phyloP scores from a whole-genome alignment of 2,329 filamentous ascomycete species.

The Fusarium decemcellulare region DNA sequence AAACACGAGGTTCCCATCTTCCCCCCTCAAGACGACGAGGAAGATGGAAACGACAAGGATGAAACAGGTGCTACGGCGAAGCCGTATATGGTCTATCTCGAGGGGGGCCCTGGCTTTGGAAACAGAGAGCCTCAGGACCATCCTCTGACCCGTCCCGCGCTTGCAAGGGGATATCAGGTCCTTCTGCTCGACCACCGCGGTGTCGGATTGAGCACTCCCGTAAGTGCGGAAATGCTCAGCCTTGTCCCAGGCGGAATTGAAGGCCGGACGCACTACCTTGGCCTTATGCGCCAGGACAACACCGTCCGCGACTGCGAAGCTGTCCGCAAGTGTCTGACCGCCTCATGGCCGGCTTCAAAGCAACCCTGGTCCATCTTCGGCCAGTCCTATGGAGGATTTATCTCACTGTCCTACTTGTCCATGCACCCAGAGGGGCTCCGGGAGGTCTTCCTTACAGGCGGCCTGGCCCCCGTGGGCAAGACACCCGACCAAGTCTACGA shows the following conservation, averaged over 20 bases:
- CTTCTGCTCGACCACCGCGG: constrained; percentile 93
- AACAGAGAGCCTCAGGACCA: constrained; percentile 82
- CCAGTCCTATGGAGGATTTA: constrained; percentile 94
- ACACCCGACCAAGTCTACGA: constrained; percentile 82
- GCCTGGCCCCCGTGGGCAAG: constrained; percentile 82
- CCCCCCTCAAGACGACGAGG: constrained; percentile 52
- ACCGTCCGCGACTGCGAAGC: constrained; percentile 93
- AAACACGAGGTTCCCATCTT: constrained; percentile 75
- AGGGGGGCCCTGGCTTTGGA: constrained; percentile 88
- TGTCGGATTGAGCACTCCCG: constrained; percentile 86
- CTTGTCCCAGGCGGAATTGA: constrained; percentile 68
- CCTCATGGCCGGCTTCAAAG: constrained; percentile 76
- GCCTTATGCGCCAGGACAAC: constrained; percentile 88
- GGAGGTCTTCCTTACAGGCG: constrained; percentile 89
- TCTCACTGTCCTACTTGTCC: constrained; percentile 86
- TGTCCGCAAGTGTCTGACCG: constrained; percentile 81
- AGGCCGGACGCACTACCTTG: constrained; percentile 85
- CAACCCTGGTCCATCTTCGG: constrained; percentile 89
- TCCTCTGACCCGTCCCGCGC: constrained; percentile 76
- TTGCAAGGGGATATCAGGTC: constrained; percentile 87
- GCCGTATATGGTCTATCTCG: constrained; percentile 79
- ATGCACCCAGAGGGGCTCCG: constrained; percentile 82
- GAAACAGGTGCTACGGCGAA: constrained; percentile 52
- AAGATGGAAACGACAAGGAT: constrained; percentile 25
- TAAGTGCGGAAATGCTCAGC: constrained; percentile 80